These are phyloP conservation scores for Adansonia madagascariensis DNA, from an alignment of 441 rosid genomes.

Conservation along the genomic window DNA sequence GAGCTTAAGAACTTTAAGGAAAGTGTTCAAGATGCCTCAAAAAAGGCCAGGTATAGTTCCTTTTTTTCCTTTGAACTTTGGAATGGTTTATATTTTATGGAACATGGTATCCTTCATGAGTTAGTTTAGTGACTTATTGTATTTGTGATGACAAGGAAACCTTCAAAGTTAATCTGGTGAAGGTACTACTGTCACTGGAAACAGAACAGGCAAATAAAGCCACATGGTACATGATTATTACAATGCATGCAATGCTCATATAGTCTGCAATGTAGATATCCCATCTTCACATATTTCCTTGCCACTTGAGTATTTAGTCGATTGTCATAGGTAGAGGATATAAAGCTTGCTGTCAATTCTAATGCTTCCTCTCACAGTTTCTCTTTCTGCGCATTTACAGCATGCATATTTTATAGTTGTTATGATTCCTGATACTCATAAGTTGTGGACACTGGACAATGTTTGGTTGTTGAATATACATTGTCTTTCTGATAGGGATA, in stretches of 20 bases:
- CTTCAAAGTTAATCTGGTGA: constrained; percentile 16
- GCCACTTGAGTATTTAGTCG: neutral
- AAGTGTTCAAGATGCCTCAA: constrained; percentile 63
- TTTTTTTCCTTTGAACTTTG: neutral
- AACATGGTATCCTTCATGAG: neutral
- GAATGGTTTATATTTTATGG: constrained; percentile 17
- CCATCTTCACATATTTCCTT: neutral
- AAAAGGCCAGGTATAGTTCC: constrained; percentile 57
- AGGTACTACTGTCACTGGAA: neutral
- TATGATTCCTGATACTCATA: constrained; percentile 13
- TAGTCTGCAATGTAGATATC: neutral
- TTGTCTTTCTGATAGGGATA: constrained; percentile 49
- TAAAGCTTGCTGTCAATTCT: neutral
- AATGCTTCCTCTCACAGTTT: neutral
- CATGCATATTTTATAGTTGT: constrained; percentile 1
- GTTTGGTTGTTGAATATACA: constrained; percentile 29
- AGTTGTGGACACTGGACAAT: neutral
- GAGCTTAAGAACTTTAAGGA: constrained; percentile 72
- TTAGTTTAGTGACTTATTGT: constrained; percentile 19
- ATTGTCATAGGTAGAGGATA: neutral
- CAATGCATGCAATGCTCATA: neutral
- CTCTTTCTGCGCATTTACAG: neutral
- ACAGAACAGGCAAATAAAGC: neutral
- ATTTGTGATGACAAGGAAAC: neutral
- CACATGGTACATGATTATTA: constrained; percentile 4